These are phyloP conservation scores for Sporisorium reilianum DNA, from an alignment of 1,284 basidiomycete species.

Conservation along the genomic window DNA sequence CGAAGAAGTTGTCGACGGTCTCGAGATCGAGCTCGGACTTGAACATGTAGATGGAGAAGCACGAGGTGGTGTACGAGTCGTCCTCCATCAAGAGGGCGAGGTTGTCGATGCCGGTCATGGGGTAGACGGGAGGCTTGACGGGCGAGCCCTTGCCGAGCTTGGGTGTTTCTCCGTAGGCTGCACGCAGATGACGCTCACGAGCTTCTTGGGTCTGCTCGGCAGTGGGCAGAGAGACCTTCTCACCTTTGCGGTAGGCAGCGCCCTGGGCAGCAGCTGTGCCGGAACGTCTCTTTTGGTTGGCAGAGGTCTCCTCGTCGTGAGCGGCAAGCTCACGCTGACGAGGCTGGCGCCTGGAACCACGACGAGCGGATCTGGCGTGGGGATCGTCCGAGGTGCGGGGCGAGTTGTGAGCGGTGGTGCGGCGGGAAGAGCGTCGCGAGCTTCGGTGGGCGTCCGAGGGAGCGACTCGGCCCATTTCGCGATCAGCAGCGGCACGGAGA, in stretches of 20 bases:
- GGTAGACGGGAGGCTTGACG: slow-evolving; percentile 52
- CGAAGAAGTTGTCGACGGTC: slow-evolving; percentile 66
- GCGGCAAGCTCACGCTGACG: not conserved
- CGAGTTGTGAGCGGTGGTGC: slow-evolving; percentile 14
- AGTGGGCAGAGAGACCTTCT: slow-evolving; percentile 19
- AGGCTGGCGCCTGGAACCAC: slow-evolving; percentile 21
- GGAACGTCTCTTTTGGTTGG: slow-evolving; percentile 13
- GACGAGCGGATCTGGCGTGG: slow-evolving; percentile 10
- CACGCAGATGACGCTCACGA: slow-evolving; percentile 40
- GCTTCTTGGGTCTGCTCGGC: slow-evolving; percentile 33
- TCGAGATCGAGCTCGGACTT: slow-evolving; percentile 61
- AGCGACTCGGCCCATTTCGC: slow-evolving; percentile 16
- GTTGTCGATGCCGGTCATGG: slow-evolving; percentile 67
- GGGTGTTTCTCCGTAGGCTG: slow-evolving; percentile 39
- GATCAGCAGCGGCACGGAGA: slow-evolving; percentile 46
- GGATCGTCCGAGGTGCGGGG: slow-evolving; percentile 19
- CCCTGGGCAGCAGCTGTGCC: slow-evolving; percentile 48
- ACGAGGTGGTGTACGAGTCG: slow-evolving; percentile 64
- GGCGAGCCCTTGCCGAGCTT: slow-evolving; percentile 50
- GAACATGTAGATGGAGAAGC: slow-evolving; percentile 69
- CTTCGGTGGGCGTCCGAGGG: slow-evolving; percentile 6
- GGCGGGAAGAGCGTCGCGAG: slow-evolving; percentile 36
- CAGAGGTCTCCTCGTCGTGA: not conserved
- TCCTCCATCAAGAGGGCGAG: slow-evolving; percentile 66
- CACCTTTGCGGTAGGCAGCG: slow-evolving; percentile 37